Evolutionary conservation across 2,329 filamentous ascomycete species (phyloP).

Genomic region (Colletotrichum gloeosporioides): DNA sequence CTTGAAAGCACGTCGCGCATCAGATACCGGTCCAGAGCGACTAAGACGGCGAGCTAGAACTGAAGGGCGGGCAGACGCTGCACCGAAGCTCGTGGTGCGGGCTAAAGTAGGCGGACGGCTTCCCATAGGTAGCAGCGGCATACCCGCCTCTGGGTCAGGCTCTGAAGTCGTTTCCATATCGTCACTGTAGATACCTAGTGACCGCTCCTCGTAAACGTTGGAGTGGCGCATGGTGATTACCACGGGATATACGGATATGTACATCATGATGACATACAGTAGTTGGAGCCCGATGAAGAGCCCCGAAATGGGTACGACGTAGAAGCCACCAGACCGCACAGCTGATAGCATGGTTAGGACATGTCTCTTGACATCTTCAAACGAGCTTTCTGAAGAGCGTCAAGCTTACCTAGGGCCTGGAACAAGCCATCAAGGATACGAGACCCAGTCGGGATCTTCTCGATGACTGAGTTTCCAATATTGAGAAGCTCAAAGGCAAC

Average conservation of each 20-base stretch:
- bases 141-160: not conserved
- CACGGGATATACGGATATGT: slow-evolving; percentile 68
- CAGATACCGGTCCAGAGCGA: not conserved
- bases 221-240: slow-evolving; percentile 71
- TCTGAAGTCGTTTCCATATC: slow-evolving; percentile 20
- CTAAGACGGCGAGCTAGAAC: not conserved
- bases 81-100: not conserved
- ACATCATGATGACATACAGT: slow-evolving; percentile 70
- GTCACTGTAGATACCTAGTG: slow-evolving; percentile 62
- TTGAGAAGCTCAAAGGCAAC: slow-evolving; percentile 70
- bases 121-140: not conserved
- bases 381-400: accelerated
- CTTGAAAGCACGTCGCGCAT: not conserved
- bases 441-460: slow-evolving; percentile 54
- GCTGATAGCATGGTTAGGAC: slow-evolving; percentile 35
- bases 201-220: slow-evolving; percentile 75
- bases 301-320: slow-evolving; percentile 64
- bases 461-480: slow-evolving; percentile 62
- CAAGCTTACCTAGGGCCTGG: slow-evolving; percentile 57
- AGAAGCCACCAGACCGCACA: slow-evolving; percentile 71
- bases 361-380: not conserved
- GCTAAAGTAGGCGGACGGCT: not conserved
- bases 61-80: not conserved
- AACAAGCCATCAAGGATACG: slow-evolving; percentile 70
- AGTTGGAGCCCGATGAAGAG: slow-evolving; percentile 64